These are phyloP conservation scores for Picea sitchensis DNA, from an alignment of 75 land plant species.

Conservation along the genomic window DNA sequence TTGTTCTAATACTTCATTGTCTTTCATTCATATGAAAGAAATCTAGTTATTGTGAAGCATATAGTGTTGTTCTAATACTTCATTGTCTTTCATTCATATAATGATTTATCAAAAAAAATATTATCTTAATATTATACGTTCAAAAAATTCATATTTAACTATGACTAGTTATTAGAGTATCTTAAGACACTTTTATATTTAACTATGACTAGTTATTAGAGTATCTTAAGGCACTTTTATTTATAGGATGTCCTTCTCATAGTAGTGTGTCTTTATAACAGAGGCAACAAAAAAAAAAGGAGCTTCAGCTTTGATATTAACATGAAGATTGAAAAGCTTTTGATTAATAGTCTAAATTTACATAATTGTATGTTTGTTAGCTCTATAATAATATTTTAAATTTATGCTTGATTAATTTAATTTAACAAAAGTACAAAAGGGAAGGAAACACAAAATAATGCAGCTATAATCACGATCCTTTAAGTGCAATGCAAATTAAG, in stretches of 20 bases:
- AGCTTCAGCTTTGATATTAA: background rate
- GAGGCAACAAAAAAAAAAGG: background rate
- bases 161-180: background rate
- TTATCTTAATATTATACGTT: background rate
- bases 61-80: background rate
- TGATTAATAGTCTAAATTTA: background rate
- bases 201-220: too few relatives aligned
- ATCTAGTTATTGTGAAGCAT: background rate
- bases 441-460: background rate
- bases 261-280: background rate
- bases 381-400: background rate
- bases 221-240: background rate
- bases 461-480: background rate
- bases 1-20: too few relatives aligned
- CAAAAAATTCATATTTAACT: background rate
- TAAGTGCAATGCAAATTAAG: background rate
- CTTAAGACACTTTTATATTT: too few relatives aligned
- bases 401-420: background rate
- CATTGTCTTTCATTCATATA: too few relatives aligned
- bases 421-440: too few relatives aligned
- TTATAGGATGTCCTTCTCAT: background rate
- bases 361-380: background rate
- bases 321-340: background rate
- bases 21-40: background rate
- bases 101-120: background rate